Evolutionary conservation across 1,284 basidiomycete genomes (phyloP), one percentile per base, ranked within the genome.

Genomic region (Tetrapyrgos nigripes): DNA sequence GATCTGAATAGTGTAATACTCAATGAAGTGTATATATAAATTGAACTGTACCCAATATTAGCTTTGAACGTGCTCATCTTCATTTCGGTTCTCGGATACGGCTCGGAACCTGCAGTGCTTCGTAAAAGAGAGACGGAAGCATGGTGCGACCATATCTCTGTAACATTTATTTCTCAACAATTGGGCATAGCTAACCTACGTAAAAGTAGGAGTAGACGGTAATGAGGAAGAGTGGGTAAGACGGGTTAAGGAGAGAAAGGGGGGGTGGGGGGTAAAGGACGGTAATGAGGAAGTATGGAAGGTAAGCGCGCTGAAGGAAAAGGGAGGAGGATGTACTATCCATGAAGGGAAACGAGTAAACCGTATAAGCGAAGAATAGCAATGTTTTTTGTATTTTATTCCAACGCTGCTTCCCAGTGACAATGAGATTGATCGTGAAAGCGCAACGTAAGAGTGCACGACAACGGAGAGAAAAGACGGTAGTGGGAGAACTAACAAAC

Each of bases 131-230:
- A 55, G 60, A 66, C 51, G 64, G 64, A 61, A 61, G 64, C 67
- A 67, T 71, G 61, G 64, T 72, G 70, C 66, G 67, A 69, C 68
- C 61, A 72, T 70, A 68, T 65, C 66, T 66, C 66, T 59, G 64
- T 62, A 59, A 62, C 68, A 63, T n/a, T 49, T 24, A 50, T n/a
- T n/a, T n/a, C n/a, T 61, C 51, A 56, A 57, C 57, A 66, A 65
- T 62, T 61, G 65, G 63, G 72, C 74, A 75, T 74, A 73, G 70
- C 76, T 83, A 82, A 78, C 77, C 74, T 77, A 78, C 46, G 50
- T 50, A 64, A 63, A 44, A 43, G 55, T 40, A 53, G n/a, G 61
- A 44, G 31, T 44, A 60, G 54, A 58, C 59, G 57, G 33, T 58
- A 59, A 58, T 60, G 45, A 50, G 50, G 60, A 47, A 50, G 58